Conservation (phyloP, 2,329 filamentous ascomycete species). For the Diaporthe citriasiana region DNA sequence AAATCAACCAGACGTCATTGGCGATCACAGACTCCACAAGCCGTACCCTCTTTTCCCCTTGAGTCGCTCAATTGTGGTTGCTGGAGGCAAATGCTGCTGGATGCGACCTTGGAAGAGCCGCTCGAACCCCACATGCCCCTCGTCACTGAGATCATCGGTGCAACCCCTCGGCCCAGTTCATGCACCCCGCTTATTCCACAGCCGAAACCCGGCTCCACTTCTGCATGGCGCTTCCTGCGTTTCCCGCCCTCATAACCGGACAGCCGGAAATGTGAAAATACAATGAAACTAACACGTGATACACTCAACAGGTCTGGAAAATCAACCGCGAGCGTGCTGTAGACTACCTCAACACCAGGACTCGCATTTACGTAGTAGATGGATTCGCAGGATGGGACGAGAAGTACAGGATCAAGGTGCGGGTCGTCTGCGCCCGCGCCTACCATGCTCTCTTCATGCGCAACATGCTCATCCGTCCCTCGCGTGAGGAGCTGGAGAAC, state of each 20-base stretch:
- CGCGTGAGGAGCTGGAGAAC: constrained; percentile 90
- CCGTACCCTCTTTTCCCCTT: background rate
- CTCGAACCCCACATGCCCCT: constrained; percentile 28
- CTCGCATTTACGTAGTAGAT: constrained; percentile 98
- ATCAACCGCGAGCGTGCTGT: constrained; percentile 99
- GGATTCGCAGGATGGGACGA: constrained; percentile 98
- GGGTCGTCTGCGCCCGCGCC: constrained; percentile 97
- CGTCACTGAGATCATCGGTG: constrained; percentile 42
- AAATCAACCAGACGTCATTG: constrained; percentile 43
- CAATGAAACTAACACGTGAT: constrained; percentile 49
- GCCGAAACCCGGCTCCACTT: constrained; percentile 27
- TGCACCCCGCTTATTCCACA: constrained; percentile 39
- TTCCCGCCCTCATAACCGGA: constrained; percentile 13
- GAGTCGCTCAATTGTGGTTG: constrained; percentile 24
- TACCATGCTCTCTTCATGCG: constrained; percentile 99
- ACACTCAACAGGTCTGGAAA: constrained; percentile 85
- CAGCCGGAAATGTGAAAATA: constrained; percentile 5
- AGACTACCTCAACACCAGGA: constrained; percentile 99
- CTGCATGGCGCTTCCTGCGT: constrained; percentile 40
- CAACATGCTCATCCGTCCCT: constrained; percentile 99
- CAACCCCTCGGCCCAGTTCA: constrained; percentile 37
- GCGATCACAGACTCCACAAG: background rate
- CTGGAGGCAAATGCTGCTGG: constrained; percentile 4
- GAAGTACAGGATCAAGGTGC: constrained; percentile 97
- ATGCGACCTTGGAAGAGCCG: constrained; percentile 14